Base-by-base conservation (phyloP, 2,329 filamentous ascomycete genomes). In the Diaporthe nobilis region DNA sequence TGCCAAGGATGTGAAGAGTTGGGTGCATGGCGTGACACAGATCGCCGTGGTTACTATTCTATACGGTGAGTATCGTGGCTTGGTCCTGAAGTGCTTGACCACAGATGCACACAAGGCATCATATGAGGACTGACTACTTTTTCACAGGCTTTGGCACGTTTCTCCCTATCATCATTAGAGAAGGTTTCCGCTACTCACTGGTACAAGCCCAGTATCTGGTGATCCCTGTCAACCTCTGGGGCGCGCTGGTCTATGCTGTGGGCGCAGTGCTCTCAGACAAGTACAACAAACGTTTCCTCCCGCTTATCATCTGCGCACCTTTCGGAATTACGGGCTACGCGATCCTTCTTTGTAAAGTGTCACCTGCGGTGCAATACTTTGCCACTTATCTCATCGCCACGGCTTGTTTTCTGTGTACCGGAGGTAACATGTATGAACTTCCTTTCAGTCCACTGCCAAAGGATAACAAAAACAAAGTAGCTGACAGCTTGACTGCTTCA, bases 221-320 rank as follows among this genome's bases (percentile, higher is more conserved):
- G 12, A 85, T 85, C 25, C 84, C 84, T 0, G 83, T 85, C n/a
- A 85, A 85, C 71, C 57, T 85, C 34, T 85, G 84, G 84, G 85
- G 83, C 2, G 82, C 84, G 0, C 49, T 85, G 6, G 82, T 85
- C n/a, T 86, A 85, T 73, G 81, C 81, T 1, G 68, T 84, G n/a
- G 84, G 83, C 8, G 84, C 84, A 6, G 79, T 83, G 68, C 77
- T 85, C 2, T 83, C 83, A 0, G 84, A 86, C 72, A 82, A 78
- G 51, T 85, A 84, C 70, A 80, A 81, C 55, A 79, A 79, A 5
- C 83, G 84, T 6, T 85, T 86, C 76, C 75, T 84, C 5, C 83
- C 84, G 4, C 77, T 85, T 0, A 79, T 84, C 22, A 73, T 83
- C 70, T 81, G 79, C 53, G 79, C 79, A 10, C 80, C 80, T 13